Base-by-base conservation (phyloP, 108 stramenopile species). In the Mediolabrus comicus region DNA sequence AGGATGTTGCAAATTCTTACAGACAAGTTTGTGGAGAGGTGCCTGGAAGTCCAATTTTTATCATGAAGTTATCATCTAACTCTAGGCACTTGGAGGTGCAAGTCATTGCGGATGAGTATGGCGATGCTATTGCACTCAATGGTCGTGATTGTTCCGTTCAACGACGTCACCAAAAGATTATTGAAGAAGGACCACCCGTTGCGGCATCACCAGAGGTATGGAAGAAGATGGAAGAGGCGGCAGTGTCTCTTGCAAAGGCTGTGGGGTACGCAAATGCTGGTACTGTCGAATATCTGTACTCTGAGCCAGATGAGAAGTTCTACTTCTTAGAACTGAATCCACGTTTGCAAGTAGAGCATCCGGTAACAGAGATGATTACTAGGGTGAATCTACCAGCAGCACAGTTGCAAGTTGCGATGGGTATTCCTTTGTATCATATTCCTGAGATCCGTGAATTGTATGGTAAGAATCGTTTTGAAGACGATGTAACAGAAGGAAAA, bases 321-420 rank as follows among this genome's bases (percentile, higher is more conserved):
- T 98, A 91, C 77, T 98, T 99, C 76, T 83, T 99, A 72, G 99
- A 99, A 81, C 84, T 99, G 62, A 99, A 99, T 78, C 99, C 99
- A 1, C 81, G 95, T 41, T 72, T 98, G 57, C 98, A 99, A 81
- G 99, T 99, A 56, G 99, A 99, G 81, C 99, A 99, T 87, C 98
- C 98, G 6, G 98, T 98, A n/a, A 99, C 99, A 4, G 99, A 99
- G 84, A 98, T 98, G 93, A 98, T 99, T 71, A 97, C 98, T 17
- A 59, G 86, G 14, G 96, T 96, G 27, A 99, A 99, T 81, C 73
- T 99, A 39, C 99, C 99, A 1, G 98, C 98, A 17, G 86, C 89
- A 6, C 99, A 99, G 81, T 74, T 99, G 22, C 97, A 98, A 75
- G 97, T 99, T 19, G 96, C 99, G 71, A 99, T 99, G 99, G 99